Evolutionary conservation across 202 grass and related monocot genomes (phyloP), one percentile per base, ranked within the genome.

Genomic region (Hordeum pubiflorum): DNA sequence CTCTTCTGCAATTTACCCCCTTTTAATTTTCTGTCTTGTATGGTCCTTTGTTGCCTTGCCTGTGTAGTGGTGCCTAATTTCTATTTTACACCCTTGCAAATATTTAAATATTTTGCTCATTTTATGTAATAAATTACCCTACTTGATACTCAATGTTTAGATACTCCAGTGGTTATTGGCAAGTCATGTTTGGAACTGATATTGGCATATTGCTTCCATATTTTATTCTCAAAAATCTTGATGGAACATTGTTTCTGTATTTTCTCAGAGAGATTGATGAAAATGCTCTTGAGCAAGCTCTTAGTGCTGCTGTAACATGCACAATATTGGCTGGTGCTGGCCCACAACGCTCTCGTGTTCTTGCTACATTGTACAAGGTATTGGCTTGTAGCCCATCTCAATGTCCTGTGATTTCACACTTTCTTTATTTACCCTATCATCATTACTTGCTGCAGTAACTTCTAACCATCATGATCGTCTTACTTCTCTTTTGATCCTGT

Each of bases 351-450:
- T 99, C 96, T 38, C 90, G 96, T 44, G 92, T 99, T 75, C 92
- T 99, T 65, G 96, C 96, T 84, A 99, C 96, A 3, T 73, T 99
- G 84, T 99, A 99, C 81, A 99, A 99, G 96, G 95, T 97, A 87
- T 75, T 33, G 10, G 58, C 27, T 78, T 66, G 17, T 6, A 6
- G 59, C 18, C 59, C 64, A 76, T 76, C 9, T 76, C n/a, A 52
- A 63, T 75, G 14, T 68, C 10, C 10, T 76, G 17, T 57, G 29
- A 8, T 24, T 56, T 6, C 5, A 8, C n/a, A 7, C 41, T 54
- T 37, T 46, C 33, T 32, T 48, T 33, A 62, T 44, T 26, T 72
- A 74, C 2, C 11, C 24, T 22, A 17, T 62, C 46, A 23, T 67
- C 41, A 65, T 63, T 83, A 39, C 14, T 57, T 44, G 9, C 10